A percentile compares a stretch with the other conserved stretches of the same genome.
Conservation (phyloP, 2,329 filamentous ascomycete genomes). For the Claviceps africana region DNA sequence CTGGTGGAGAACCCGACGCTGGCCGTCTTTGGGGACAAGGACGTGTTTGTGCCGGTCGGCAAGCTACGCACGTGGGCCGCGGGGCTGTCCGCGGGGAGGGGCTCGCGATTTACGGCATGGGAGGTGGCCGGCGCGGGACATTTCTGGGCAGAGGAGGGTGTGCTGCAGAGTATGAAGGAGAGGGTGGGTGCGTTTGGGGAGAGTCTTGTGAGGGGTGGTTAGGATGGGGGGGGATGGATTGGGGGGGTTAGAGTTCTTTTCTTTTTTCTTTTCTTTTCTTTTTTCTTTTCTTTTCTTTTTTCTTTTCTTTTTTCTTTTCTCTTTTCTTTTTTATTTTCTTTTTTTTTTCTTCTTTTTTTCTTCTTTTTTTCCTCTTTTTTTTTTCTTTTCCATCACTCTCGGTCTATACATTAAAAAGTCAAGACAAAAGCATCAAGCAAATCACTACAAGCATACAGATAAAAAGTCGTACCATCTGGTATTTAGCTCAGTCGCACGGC, state of each 20-base stretch:
- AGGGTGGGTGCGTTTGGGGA: slow-evolving; percentile 15
- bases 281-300: not conserved
- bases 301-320: not conserved
- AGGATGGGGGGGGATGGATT: too few species aligned
- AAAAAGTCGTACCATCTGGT: too few species aligned
- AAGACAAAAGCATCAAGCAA: too few species aligned
- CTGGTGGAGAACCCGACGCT: slow-evolving; percentile 47
- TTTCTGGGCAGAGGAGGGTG: slow-evolving; percentile 47
- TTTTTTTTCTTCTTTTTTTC: too few species aligned
- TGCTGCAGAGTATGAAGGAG: slow-evolving; percentile 19
- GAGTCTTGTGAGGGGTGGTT: slow-evolving; percentile 4
- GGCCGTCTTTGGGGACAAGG: slow-evolving; percentile 59
- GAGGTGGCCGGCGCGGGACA: slow-evolving; percentile 44
- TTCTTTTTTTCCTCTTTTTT: not conserved
- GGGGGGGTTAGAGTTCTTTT: not conserved
- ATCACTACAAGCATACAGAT: too few species aligned
- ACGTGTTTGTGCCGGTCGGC: slow-evolving; percentile 55
- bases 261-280: not conserved
- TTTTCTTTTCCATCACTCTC: too few species aligned
- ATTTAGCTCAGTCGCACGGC: too few species aligned
- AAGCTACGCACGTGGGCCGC: slow-evolving; percentile 54
- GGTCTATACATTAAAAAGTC: too few species aligned
- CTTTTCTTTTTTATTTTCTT: too few species aligned
- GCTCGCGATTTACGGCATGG: slow-evolving; percentile 31
- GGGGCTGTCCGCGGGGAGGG: slow-evolving; percentile 29